Conservation (phyloP, 192 early-diverging fungal genomes). For the Gryganskiella cystojenkinii region DNA sequence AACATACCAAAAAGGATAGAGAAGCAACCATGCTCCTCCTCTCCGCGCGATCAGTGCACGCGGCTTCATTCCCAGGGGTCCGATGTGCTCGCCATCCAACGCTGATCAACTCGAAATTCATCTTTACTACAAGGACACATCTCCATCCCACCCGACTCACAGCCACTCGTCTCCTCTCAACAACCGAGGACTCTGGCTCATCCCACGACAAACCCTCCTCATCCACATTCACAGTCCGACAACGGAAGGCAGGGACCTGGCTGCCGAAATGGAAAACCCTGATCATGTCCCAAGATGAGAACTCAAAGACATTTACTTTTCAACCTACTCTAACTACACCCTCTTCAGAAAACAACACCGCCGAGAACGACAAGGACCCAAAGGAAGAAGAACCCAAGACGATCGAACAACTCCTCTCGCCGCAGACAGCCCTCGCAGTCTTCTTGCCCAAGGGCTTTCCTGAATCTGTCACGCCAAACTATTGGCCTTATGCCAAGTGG, state of each 20-base stretch:
- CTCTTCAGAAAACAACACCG: background rate
- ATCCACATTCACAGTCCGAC: constrained; percentile 12
- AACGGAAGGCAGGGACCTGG: constrained; percentile 22
- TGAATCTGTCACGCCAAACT: constrained; percentile 77
- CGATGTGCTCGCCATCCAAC: too few species aligned
- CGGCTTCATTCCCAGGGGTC: too few species aligned
- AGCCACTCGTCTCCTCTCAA: background rate
- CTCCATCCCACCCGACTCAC: too few species aligned
- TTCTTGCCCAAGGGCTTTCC: constrained; percentile 86
- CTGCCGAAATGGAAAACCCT: constrained; percentile 32
- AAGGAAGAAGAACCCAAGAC: constrained; percentile 4
- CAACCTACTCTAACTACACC: background rate
- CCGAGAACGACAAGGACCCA: constrained; percentile 4
- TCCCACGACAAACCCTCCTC: background rate
- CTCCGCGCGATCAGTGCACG: too few species aligned
- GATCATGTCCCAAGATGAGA: constrained; percentile 13
- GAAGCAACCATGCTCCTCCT: too few species aligned
- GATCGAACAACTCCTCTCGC: constrained; percentile 25
- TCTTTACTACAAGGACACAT: too few species aligned
- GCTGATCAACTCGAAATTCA: too few species aligned
- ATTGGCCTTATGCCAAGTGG: constrained; percentile 80
- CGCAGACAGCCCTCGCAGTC: constrained; percentile 44
- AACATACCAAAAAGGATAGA: too few species aligned
- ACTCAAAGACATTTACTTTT: constrained; percentile 5
- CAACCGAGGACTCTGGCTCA: background rate